phyloP scores from a whole-genome alignment of 441 rosid genomes.

The Euphorbia corollata region DNA sequence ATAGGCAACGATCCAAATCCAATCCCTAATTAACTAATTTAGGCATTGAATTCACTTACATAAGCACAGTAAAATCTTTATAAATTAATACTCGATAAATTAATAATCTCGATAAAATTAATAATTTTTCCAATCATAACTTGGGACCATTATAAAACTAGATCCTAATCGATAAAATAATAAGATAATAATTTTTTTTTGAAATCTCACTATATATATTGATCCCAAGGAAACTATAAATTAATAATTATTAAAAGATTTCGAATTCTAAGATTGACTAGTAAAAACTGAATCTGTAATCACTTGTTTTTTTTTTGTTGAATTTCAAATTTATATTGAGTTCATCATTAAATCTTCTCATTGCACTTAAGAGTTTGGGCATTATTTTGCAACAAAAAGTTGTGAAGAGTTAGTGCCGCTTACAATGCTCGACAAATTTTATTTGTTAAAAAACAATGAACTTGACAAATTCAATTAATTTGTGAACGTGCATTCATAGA shows the following conservation, averaged over 20 bases:
- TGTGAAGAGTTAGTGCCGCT: neutral
- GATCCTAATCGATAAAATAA: neutral
- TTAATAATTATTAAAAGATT: too few relatives aligned
- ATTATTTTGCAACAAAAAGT: neutral
- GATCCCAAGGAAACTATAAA: neutral
- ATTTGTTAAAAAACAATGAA: too few relatives aligned
- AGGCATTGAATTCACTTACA: too few relatives aligned
- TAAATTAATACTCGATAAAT: neutral
- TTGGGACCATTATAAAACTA: too few relatives aligned
- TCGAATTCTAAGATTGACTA: neutral
- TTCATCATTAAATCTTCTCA: neutral
- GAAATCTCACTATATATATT: neutral
- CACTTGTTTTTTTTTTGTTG: neutral
- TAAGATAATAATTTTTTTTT: too few relatives aligned
- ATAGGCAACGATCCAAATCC: too few relatives aligned
- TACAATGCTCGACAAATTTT: too few relatives aligned
- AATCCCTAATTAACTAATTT: too few relatives aligned
- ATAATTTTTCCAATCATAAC: neutral
- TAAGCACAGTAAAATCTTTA: too few relatives aligned
- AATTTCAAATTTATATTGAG: neutral
- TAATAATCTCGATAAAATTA: neutral
- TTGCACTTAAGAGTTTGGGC: neutral
- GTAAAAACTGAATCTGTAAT: neutral
- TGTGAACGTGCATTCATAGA: too few relatives aligned
- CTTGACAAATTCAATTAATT: too few relatives aligned